Conservation (phyloP, 108 stramenopile species). For the Skeletonema costatum region DNA sequence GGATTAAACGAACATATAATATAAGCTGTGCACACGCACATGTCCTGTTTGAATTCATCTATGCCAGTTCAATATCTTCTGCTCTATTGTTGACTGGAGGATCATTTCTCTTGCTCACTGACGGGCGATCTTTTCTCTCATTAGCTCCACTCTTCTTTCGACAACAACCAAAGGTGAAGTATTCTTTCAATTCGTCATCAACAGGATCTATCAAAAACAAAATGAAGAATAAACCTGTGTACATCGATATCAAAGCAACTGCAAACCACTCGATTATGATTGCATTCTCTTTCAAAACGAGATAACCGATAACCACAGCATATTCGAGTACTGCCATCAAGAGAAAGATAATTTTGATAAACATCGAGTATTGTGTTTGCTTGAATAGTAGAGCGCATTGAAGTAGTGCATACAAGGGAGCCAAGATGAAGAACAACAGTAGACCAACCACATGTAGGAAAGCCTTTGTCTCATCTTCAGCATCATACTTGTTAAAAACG, state of each 20-base stretch:
- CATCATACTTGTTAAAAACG: neutral
- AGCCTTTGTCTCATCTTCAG: neutral
- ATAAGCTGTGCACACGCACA: neutral
- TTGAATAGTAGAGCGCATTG: conserved; percentile 6
- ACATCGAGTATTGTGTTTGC: neutral
- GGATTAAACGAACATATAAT: neutral
- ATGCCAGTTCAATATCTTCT: neutral
- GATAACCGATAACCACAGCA: neutral
- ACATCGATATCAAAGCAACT: neutral
- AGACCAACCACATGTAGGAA: neutral
- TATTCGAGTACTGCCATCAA: neutral
- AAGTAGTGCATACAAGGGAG: neutral
- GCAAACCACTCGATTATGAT: neutral
- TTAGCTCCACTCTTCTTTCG: neutral
- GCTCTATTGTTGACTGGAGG: neutral
- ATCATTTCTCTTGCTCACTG: neutral
- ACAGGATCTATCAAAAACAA: neutral
- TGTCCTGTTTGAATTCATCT: neutral
- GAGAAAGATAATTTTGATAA: neutral
- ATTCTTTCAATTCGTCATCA: neutral
- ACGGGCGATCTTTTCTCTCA: neutral
- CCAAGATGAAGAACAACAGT: neutral
- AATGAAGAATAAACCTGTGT: neutral
- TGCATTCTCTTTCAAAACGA: neutral
- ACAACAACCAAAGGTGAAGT: neutral